Percentiles rank a stretch among this genome's conserved stretches.
phyloP scores from a whole-genome alignment of 2,329 filamentous ascomycete genomes.

The Alternaria sp. region DNA sequence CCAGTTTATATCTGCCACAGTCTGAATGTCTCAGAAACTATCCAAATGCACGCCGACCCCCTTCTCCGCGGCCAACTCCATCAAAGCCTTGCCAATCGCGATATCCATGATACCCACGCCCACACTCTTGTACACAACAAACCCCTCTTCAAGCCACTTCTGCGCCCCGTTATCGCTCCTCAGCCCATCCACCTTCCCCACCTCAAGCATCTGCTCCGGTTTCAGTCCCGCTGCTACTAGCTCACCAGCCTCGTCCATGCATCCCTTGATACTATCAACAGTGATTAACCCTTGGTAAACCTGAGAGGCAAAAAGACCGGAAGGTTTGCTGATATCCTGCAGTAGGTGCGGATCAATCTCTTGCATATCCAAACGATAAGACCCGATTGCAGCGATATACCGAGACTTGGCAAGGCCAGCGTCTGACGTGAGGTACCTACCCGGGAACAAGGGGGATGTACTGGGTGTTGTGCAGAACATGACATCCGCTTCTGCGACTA shows the following conservation, averaged over 20 bases:
- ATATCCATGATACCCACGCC: conserved; percentile 60
- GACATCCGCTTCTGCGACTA: conserved; percentile 41
- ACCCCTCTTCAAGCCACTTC: conserved; percentile 38
- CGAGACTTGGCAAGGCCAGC: conserved; percentile 12
- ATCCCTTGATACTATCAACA: conserved; percentile 48
- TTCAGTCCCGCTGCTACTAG: conserved; percentile 50
- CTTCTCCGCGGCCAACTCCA: conserved; percentile 22
- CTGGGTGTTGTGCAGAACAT: conserved; percentile 60
- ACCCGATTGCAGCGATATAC: conserved; percentile 38
- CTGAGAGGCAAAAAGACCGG: neutral
- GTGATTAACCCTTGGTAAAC: conserved; percentile 15
- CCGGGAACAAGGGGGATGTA: conserved; percentile 52
- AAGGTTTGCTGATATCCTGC: conserved; percentile 17
- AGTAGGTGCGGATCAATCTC: conserved; percentile 56
- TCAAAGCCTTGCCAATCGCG: conserved; percentile 45
- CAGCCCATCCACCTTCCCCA: conserved; percentile 6
- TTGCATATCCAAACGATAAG: conserved; percentile 51
- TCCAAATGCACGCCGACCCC: conserved; percentile 15
- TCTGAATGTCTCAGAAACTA: conserved; percentile 10
- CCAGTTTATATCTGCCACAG: no score
- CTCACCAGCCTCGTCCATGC: conserved; percentile 56
- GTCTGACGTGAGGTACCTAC: conserved; percentile 37
- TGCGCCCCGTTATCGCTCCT: neutral
- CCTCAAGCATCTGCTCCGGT: conserved; percentile 18
- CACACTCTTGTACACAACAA: conserved; percentile 59